Evolutionary conservation across 257 asterid species (phyloP).

Genomic region (Jacaranda mimosifolia): DNA sequence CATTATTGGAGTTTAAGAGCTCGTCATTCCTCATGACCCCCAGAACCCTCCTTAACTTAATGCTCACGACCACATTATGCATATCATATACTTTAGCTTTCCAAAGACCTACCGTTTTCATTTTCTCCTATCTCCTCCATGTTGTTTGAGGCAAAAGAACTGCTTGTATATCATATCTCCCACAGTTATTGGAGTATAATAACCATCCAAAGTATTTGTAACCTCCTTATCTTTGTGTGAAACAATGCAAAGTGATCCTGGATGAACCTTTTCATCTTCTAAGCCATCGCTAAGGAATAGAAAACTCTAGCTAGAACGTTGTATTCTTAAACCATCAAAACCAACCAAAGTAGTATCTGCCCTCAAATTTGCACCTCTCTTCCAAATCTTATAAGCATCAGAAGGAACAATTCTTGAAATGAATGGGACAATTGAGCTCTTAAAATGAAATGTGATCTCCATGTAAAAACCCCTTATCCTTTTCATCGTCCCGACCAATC

Average conservation of each 20-base stretch:
- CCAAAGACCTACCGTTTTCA: slow-evolving; percentile 68
- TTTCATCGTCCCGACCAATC: slow-evolving; percentile 66
- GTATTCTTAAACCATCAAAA: slow-evolving; percentile 72
- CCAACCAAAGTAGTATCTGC: slow-evolving; percentile 82
- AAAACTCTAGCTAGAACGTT: slow-evolving; percentile 73
- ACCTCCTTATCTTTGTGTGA: slow-evolving; percentile 69
- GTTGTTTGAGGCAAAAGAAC: slow-evolving; percentile 72
- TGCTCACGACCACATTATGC: slow-evolving; percentile 80
- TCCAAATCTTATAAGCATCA: slow-evolving; percentile 79
- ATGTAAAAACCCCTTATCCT: slow-evolving; percentile 80
- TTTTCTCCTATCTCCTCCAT: slow-evolving; percentile 71
- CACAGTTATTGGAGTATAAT: slow-evolving; percentile 66
- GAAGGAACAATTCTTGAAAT: slow-evolving; percentile 80
- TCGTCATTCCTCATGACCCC: slow-evolving; percentile 71
- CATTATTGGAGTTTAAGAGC: no score
- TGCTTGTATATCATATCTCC: slow-evolving; percentile 69
- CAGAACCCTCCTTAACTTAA: slow-evolving; percentile 73
- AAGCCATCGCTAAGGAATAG: slow-evolving; percentile 79
- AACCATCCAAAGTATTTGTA: slow-evolving; percentile 72
- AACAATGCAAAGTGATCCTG: slow-evolving; percentile 70
- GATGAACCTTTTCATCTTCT: slow-evolving; percentile 63
- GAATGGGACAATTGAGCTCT: slow-evolving; percentile 78
- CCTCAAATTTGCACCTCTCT: slow-evolving; percentile 71
- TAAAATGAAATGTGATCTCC: slow-evolving; percentile 77
- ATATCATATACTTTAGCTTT: slow-evolving; percentile 77